Percentiles rank a stretch among this genome's conserved stretches.
These are phyloP conservation scores for Vitis rupestris DNA, from an alignment of 164 flowering plant species.

Conservation along the genomic window DNA sequence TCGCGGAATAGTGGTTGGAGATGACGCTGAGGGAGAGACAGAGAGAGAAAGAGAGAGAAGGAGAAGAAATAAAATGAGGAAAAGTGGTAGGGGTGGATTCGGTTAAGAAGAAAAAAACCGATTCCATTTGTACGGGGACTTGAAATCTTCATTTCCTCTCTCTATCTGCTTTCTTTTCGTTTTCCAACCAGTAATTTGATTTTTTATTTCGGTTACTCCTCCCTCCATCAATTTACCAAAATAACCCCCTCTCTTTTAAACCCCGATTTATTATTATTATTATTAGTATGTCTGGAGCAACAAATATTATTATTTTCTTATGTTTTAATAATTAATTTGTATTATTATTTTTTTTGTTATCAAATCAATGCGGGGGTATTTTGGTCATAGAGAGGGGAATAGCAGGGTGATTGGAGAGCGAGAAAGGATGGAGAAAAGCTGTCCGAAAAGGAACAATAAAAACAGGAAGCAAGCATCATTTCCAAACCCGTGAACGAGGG, in stretches of 20 bases:
- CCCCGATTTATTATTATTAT: neutral
- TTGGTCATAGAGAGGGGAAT: no score
- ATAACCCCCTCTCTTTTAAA: neutral
- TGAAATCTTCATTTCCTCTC: slow-evolving; percentile 1
- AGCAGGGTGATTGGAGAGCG: no score
- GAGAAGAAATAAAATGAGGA: neutral
- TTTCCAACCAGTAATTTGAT: slow-evolving; percentile 18
- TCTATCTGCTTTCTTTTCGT: slow-evolving; percentile 25
- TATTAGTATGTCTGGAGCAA: no score
- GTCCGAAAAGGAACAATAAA: no score
- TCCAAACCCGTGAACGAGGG: no score
- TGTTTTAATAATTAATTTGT: no score
- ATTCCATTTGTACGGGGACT: slow-evolving; percentile 20
- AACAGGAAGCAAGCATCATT: no score
- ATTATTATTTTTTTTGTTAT: neutral
- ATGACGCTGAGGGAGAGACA: neutral
- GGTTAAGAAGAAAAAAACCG: slow-evolving; percentile 9
- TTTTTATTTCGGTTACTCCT: no score
- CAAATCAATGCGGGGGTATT: neutral
- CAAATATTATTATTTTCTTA: no score
- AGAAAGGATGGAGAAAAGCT: no score
- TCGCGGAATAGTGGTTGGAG: neutral
- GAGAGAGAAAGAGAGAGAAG: neutral
- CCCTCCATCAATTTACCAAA: no score
- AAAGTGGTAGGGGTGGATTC: slow-evolving; percentile 3